Evolutionary conservation across 768 basidiomycete genomes (phyloP).

Genomic region (Suillus discolor): DNA sequence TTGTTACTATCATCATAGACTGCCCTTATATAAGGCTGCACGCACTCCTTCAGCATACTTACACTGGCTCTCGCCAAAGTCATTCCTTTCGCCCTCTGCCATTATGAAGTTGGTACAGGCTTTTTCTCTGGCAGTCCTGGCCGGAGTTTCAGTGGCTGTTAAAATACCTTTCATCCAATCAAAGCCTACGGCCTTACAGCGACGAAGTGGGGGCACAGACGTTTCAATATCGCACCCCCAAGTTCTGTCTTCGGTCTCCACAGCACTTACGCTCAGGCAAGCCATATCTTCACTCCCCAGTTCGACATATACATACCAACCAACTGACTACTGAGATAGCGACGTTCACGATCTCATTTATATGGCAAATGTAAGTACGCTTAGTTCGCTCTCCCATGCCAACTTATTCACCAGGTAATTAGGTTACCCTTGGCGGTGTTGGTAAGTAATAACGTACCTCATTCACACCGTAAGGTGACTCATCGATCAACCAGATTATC

Average conservation of each 20-base stretch:
- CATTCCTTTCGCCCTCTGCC: conserved; percentile 4
- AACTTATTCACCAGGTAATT: not conserved
- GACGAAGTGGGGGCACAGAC: conserved; percentile 37
- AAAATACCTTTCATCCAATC: conserved; percentile 50
- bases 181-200: conserved; percentile 36
- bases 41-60: not conserved
- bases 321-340: conserved; percentile 39
- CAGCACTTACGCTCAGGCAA: conserved; percentile 27
- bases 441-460: conserved; percentile 44
- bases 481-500: conserved; percentile 49
- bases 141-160: conserved; percentile 45
- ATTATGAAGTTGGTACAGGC: conserved; percentile 43
- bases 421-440: conserved; percentile 69
- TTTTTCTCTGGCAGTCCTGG: conserved; percentile 40
- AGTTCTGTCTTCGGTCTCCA: conserved; percentile 26
- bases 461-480: conserved; percentile 11
- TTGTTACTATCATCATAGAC: conserved; percentile 8
- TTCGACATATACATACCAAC: conserved; percentile 11
- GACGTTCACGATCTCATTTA: conserved; percentile 80
- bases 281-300: not conserved
- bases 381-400: not conserved
- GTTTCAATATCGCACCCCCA: conserved; percentile 20
- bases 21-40: not conserved
- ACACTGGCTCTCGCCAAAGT: not conserved
- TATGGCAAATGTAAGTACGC: conserved; percentile 64